Conservation (phyloP, 1,284 basidiomycete species). For the Austropuccinia psidii region DNA sequence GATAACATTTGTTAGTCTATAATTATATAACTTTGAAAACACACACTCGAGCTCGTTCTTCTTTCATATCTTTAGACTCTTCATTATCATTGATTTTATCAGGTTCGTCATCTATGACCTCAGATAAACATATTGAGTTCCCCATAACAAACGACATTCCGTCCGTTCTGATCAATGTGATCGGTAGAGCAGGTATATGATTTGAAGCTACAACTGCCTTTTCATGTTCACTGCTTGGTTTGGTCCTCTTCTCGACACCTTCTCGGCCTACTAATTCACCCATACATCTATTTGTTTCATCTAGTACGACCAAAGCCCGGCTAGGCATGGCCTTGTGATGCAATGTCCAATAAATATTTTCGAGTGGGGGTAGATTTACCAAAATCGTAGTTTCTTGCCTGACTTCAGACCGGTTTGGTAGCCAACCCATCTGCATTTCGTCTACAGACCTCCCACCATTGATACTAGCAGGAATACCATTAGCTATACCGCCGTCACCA, state of each 20-base stretch:
- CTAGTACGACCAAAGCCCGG: conserved; percentile 15
- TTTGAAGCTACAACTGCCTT: neutral
- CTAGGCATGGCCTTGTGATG: conserved; percentile 22
- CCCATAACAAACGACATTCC: conserved; percentile 32
- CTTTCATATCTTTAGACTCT: neutral
- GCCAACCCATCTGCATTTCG: conserved; percentile 19
- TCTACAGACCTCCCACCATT: neutral
- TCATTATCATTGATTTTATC: neutral
- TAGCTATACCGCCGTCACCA: neutral
- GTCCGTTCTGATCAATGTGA: conserved; percentile 30
- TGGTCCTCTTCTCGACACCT: neutral
- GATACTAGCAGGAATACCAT: neutral
- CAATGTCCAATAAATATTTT: conserved; percentile 35
- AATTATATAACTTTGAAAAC: conserved; percentile 21
- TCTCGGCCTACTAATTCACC: conserved; percentile 22
- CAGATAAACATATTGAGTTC: conserved; percentile 27
- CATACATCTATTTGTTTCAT: conserved; percentile 29
- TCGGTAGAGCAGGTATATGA: conserved; percentile 30
- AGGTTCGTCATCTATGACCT: conserved; percentile 8
- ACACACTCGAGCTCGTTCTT: neutral
- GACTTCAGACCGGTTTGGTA: neutral
- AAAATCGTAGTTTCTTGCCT: conserved; percentile 20
- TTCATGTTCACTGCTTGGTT: neutral
- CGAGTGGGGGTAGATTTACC: conserved; percentile 23
- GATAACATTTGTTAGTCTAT: too few species aligned